Evolutionary conservation across 805 yeast genomes (phyloP).

Genomic region (Teunomyces stri): DNA sequence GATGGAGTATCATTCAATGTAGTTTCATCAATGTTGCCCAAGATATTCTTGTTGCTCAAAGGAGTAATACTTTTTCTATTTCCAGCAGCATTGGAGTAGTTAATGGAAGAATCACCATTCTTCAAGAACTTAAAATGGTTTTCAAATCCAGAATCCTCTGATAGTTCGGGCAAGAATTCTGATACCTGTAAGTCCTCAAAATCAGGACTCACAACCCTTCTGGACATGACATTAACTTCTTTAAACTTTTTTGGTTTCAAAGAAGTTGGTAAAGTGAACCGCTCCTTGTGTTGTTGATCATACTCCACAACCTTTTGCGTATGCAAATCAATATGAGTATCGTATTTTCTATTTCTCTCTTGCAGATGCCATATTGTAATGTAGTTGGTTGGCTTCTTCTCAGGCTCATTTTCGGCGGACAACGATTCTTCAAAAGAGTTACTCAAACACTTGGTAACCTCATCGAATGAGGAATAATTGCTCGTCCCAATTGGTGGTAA

Average conservation of each 20-base stretch:
- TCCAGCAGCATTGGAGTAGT: constrained; percentile 15
- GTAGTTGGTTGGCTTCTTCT: constrained; percentile 25
- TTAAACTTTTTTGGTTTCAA: constrained; percentile 32
- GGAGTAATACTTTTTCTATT: constrained; percentile 24
- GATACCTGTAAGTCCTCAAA: constrained; percentile 41
- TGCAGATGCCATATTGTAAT: constrained; percentile 45
- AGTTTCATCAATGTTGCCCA: constrained; percentile 21
- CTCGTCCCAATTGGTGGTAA: constrained; percentile 43
- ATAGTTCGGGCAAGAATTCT: constrained; percentile 45
- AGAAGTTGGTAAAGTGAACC: constrained; percentile 22
- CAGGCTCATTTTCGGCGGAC: constrained; percentile 42
- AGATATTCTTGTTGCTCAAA: constrained; percentile 28
- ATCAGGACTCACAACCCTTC: constrained; percentile 43
- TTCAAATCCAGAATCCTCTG: constrained; percentile 49
- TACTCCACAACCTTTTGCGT: not conserved
- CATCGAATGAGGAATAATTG: constrained; percentile 40
- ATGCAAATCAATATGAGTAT: not conserved
- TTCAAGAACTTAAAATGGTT: constrained; percentile 38
- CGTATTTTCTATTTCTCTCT: constrained; percentile 17
- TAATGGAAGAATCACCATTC: constrained; percentile 12
- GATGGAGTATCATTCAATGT: constrained; percentile 15
- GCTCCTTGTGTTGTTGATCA: not conserved
- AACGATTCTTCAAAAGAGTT: constrained; percentile 36
- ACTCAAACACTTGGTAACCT: constrained; percentile 28
- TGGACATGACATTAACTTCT: constrained; percentile 42